A percentile compares a stretch with the other conserved stretches of the same genome.
These are phyloP conservation scores for Lunularia cruciata DNA, from an alignment of 225 moss, liverwort and hornwort species.

Conservation along the genomic window DNA sequence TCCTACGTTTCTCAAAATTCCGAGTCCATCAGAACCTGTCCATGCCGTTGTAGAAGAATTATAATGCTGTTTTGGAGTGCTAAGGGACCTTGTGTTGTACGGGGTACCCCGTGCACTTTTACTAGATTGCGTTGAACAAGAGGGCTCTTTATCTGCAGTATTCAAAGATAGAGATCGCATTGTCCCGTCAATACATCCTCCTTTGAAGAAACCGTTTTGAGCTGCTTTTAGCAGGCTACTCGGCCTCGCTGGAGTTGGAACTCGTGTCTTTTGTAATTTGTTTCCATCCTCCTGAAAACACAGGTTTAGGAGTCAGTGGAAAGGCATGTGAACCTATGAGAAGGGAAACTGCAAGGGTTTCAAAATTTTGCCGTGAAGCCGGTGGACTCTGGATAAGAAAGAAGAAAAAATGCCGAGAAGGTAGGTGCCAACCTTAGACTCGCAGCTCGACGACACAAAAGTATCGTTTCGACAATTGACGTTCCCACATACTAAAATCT, in stretches of 20 bases:
- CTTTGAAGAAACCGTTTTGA: slow-evolving; percentile 38
- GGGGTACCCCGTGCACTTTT: slow-evolving; percentile 43
- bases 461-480: slow-evolving; percentile 35
- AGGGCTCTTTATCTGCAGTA: slow-evolving; percentile 51
- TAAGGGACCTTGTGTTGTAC: slow-evolving; percentile 40
- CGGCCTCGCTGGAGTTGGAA: slow-evolving; percentile 35
- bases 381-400: too few species aligned
- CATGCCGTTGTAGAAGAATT: slow-evolving; percentile 20
- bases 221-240: slow-evolving; percentile 36
- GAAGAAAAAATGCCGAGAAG: background rate
- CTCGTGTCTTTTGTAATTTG: slow-evolving; percentile 40
- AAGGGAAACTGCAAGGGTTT: background rate
- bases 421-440: slow-evolving; percentile 37
- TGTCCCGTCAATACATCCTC: slow-evolving; percentile 40
- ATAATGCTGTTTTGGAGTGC: slow-evolving; percentile 47
- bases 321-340: background rate
- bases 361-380: background rate
- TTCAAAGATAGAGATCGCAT: slow-evolving; percentile 63
- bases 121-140: slow-evolving; percentile 50
- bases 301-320: too few species aligned
- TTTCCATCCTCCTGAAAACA: slow-evolving; percentile 52
- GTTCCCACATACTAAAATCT: slow-evolving; percentile 38
- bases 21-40: slow-evolving; percentile 51
- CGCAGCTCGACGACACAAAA: slow-evolving; percentile 31
- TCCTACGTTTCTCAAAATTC: slow-evolving; percentile 64